A percentile compares a stretch with the other conserved stretches of the same genome.
Conservation (phyloP, 106 monocot genomes). For the Platanthera zijinensis region DNA sequence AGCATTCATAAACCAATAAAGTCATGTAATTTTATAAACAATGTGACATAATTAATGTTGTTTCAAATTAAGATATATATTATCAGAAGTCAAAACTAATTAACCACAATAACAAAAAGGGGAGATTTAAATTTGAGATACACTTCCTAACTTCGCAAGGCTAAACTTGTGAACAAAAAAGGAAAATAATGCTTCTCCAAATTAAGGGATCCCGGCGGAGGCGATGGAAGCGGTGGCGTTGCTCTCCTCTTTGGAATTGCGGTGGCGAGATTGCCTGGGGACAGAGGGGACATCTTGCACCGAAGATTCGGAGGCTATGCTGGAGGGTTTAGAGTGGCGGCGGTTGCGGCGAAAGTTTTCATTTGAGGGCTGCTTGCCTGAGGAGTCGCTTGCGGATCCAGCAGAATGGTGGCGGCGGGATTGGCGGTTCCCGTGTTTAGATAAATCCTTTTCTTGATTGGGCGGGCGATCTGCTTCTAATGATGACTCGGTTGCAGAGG, state of each 20-base stretch:
- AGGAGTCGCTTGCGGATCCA: neutral
- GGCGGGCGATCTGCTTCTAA: neutral
- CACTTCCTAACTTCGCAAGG: neutral
- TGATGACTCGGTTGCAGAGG: neutral
- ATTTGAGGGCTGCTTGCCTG: neutral
- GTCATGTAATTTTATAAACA: too few species aligned
- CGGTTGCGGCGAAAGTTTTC: neutral
- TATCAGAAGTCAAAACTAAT: neutral
- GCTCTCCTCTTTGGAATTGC: conserved; percentile 6
- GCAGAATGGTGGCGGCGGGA: conserved; percentile 4
- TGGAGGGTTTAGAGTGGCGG: neutral
- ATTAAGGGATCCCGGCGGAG: neutral
- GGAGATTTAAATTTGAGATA: neutral
- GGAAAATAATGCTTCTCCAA: neutral
- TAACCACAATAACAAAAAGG: neutral
- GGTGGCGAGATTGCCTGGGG: conserved; percentile 16
- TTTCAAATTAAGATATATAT: neutral
- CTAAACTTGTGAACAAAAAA: neutral
- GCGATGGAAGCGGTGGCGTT: neutral
- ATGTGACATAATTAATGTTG: too few species aligned
- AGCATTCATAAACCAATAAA: too few species aligned
- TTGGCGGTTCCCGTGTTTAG: neutral
- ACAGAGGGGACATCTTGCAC: conserved; percentile 7
- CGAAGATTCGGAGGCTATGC: neutral
- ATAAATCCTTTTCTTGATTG: neutral